phyloP scores from a whole-genome alignment of 768 basidiomycete genomes.

The Mycena rosella region DNA sequence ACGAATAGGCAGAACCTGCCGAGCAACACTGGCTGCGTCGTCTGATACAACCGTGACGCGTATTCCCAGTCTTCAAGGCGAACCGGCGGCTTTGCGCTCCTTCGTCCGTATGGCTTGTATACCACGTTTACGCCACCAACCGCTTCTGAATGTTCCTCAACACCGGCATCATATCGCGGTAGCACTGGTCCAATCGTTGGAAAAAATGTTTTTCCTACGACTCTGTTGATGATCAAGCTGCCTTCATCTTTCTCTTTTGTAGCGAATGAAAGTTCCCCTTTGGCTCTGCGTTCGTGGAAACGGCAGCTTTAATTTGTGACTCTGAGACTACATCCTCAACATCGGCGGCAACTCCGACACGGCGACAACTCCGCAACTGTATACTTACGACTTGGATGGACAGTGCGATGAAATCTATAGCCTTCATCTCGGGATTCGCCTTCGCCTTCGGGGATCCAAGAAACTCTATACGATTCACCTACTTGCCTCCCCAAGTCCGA shows the following conservation, averaged over 20 bases:
- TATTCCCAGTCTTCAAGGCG: neutral
- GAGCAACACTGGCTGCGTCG: neutral
- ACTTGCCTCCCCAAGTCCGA: too few species aligned
- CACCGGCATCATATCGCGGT: conserved; percentile 22
- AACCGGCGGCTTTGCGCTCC: neutral
- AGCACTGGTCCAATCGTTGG: neutral
- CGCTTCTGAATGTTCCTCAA: conserved; percentile 19
- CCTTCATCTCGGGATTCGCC: too few species aligned
- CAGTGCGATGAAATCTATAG: too few species aligned
- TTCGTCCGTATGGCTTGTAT: neutral
- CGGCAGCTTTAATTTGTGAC: too few species aligned
- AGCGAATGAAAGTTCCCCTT: neutral
- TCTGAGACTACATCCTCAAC: too few species aligned
- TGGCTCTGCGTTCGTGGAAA: too few species aligned
- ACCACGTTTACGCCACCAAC: conserved; percentile 33
- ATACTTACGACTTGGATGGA: too few species aligned
- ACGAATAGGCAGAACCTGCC: neutral
- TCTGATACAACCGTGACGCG: conserved; percentile 8
- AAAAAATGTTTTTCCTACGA: neutral
- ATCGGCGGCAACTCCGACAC: too few species aligned
- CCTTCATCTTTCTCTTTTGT: neutral
- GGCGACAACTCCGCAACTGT: too few species aligned
- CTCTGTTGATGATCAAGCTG: neutral
- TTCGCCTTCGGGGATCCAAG: too few species aligned
- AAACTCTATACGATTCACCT: too few species aligned